Conservation (phyloP, 1,139 yeast species). For the Saccharomyces pastorianus region DNA sequence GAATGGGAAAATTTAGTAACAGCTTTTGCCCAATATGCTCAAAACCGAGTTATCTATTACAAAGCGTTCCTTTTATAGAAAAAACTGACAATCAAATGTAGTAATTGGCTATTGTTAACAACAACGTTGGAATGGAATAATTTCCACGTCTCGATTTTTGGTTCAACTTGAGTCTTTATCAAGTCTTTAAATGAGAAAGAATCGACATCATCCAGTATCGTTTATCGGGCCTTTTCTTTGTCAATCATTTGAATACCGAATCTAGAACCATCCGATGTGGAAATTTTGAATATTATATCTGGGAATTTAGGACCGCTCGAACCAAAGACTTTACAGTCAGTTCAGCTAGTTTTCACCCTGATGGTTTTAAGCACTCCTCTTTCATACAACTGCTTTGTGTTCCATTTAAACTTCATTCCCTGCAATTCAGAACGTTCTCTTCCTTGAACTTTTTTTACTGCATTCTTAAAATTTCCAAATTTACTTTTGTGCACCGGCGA, state of each 20-base stretch:
- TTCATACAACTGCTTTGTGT: slow-evolving; percentile 68
- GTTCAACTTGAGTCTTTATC: slow-evolving; percentile 22
- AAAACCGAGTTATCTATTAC: not conserved
- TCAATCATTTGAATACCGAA: slow-evolving; percentile 28
- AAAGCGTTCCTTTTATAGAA: slow-evolving; percentile 12
- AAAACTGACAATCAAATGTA: slow-evolving; percentile 19
- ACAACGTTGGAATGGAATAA: slow-evolving; percentile 21
- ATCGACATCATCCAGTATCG: slow-evolving; percentile 19
- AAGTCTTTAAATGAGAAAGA: slow-evolving; percentile 20
- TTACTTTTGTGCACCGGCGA: slow-evolving; percentile 22
- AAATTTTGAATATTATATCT: slow-evolving; percentile 62
- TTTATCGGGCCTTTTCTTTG: slow-evolving; percentile 23
- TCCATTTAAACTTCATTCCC: slow-evolving; percentile 43
- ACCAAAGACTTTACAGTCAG: slow-evolving; percentile 35
- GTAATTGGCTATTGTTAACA: slow-evolving; percentile 17
- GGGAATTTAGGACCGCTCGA: slow-evolving; percentile 49
- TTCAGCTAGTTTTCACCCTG: slow-evolving; percentile 39
- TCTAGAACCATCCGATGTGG: slow-evolving; percentile 45
- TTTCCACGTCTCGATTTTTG: slow-evolving; percentile 11
- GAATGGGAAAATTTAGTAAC: not conserved
- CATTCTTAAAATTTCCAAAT: slow-evolving; percentile 45
- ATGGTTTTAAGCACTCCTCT: slow-evolving; percentile 59
- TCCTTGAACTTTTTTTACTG: slow-evolving; percentile 38
- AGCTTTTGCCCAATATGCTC: not conserved
- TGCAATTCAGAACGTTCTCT: slow-evolving; percentile 14